Evolutionary conservation across 345 rosid species (phyloP), one percentile per base, ranked within the genome.

Genomic region (Gossypium sturtianum): DNA sequence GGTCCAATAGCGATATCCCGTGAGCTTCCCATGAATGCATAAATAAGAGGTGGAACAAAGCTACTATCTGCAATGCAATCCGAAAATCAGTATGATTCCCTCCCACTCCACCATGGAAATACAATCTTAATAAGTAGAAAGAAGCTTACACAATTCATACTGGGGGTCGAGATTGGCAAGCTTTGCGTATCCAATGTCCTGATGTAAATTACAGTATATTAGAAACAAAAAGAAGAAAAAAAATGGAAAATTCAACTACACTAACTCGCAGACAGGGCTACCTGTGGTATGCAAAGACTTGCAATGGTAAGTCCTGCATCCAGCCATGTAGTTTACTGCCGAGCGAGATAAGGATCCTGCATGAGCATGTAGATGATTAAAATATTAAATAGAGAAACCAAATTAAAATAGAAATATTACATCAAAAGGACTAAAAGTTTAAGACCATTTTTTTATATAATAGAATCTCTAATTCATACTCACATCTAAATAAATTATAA

Each of bases 231-330:
- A 54, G 34, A 34, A 65, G 29, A 27, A 9, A 12, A 57, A 25
- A 17, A 57, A 25, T 3, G 2, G 12, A 70, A 47, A 25, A 9
- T 68, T 38, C 17, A 29, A 65, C 61, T 59, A 67, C 27, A 44
- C 44, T 58, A 66, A 61, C 66, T 16, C 8, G 4, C 27, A 54
- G 12, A 25, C 6, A 0, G 58, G 3, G 8, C 10, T 79, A 88
- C 98, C 97, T 92, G 98, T 45, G 98, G 97, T 77, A 94, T 90
- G 86, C 97, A 92, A 51, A 94, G 98, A 78, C 97, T 94, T 52
- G 98, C 98, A 72, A 94, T 94, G 52, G 98, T 94, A 22, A 94
- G 87, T 38, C 97, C 97, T 76, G 84, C 93, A 91, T 49, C 98
- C 97, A 3, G 98, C 86, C 94, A 89, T 89, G 84, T 71, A 89